Conservation (phyloP, 352 stramenopile genomes). For the Globisporangium cystogenes region DNA sequence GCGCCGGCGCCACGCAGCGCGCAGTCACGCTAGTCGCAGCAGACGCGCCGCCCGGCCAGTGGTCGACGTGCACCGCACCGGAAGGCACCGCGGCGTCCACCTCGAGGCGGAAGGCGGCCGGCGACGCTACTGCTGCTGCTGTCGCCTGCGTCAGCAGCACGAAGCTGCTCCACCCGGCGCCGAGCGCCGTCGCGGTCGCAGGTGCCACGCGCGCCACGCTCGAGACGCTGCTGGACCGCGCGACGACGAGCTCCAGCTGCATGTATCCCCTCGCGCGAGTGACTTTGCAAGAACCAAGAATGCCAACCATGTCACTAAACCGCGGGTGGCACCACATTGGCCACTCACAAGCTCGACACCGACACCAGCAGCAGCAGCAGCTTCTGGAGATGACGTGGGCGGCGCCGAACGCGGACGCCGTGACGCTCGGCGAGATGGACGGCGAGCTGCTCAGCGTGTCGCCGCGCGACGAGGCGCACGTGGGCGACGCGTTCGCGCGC, state of each 20-base stretch:
- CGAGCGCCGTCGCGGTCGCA: constrained; percentile 13
- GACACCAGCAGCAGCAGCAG: not conserved
- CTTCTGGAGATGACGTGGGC: constrained; percentile 60
- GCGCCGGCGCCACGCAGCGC: constrained; percentile 17
- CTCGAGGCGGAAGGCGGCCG: constrained; percentile 35
- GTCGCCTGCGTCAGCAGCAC: constrained; percentile 8
- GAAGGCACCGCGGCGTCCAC: constrained; percentile 13
- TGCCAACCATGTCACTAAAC: too few relatives aligned
- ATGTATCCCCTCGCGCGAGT: constrained; percentile 8
- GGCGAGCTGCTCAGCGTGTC: constrained; percentile 72
- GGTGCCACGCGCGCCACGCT: constrained; percentile 26
- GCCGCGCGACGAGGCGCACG: constrained; percentile 40
- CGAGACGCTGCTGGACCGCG: constrained; percentile 14
- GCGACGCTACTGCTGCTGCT: not conserved
- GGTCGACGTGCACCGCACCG: constrained; percentile 30
- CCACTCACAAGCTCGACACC: not conserved
- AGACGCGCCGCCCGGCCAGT: constrained; percentile 23
- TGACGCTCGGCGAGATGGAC: constrained; percentile 72
- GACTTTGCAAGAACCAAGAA: not conserved
- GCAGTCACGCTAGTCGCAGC: not conserved
- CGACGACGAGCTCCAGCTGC: constrained; percentile 15
- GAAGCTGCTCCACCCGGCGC: constrained; percentile 26
- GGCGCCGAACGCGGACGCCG: constrained; percentile 49
- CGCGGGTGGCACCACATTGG: too few relatives aligned
- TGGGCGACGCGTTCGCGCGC: constrained; percentile 63